Evolutionary conservation across 306 rosid species (phyloP).

Genomic region (Inga oerstediana): DNA sequence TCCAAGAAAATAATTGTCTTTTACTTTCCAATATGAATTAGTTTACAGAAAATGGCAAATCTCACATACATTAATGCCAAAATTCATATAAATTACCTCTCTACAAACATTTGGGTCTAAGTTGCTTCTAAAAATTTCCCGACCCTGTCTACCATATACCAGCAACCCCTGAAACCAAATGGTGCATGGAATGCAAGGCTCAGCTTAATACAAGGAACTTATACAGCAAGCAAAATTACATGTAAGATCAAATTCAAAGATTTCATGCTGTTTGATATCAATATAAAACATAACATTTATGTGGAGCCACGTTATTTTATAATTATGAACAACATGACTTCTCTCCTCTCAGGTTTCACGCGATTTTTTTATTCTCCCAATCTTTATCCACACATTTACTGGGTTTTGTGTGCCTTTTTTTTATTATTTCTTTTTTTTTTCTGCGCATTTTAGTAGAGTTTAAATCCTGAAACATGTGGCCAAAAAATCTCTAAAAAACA

Average conservation of each 20-base stretch:
- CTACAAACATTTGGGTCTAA: constrained; percentile 75
- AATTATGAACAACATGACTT: not conserved
- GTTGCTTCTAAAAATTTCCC: constrained; percentile 76
- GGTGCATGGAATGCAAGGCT: constrained; percentile 31
- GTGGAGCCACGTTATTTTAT: not conserved
- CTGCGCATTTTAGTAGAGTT: not conserved
- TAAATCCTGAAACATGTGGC: not conserved
- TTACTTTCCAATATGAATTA: constrained; percentile 17
- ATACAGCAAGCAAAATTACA: constrained; percentile 10
- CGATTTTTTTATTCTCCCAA: not conserved
- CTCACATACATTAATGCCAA: not conserved
- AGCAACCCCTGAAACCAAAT: constrained; percentile 81
- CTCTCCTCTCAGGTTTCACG: not conserved
- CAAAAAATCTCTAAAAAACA: not conserved
- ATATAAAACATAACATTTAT: not conserved
- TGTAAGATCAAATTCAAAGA: constrained; percentile 15
- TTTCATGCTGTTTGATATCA: constrained; percentile 14
- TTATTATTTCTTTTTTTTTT: not conserved
- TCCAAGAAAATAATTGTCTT: constrained; percentile 22
- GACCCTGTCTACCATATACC: constrained; percentile 91
- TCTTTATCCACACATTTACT: not conserved
- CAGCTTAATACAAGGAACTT: constrained; percentile 13
- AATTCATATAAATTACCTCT: constrained; percentile 62
- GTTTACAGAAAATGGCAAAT: not conserved
- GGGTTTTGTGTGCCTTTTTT: not conserved